Evolutionary conservation across 2,329 filamentous ascomycete species (phyloP).

Genomic region (Tolypocladium cylindrosporum): DNA sequence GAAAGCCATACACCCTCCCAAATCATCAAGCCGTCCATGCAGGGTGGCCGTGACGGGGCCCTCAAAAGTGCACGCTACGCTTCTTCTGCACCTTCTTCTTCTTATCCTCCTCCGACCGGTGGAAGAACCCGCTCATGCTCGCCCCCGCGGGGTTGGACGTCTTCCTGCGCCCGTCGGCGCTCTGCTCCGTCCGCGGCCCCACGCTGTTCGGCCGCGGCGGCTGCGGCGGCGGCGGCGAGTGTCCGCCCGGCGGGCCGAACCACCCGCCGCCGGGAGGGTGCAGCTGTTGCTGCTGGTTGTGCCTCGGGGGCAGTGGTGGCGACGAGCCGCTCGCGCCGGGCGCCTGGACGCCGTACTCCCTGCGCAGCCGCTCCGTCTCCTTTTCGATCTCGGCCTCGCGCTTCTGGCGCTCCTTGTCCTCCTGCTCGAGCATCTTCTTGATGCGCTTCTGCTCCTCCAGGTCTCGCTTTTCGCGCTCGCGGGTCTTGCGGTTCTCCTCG

Average conservation of each 20-base stretch:
- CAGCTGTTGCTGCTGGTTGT: not conserved
- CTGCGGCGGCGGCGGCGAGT: constrained; percentile 14
- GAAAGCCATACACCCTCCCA: not conserved
- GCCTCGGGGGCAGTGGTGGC: constrained; percentile 24
- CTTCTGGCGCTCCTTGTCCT: constrained; percentile 47
- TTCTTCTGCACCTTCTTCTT: constrained; percentile 36
- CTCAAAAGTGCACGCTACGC: constrained; percentile 34
- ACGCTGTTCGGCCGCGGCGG: constrained; percentile 39
- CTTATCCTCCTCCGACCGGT: constrained; percentile 24
- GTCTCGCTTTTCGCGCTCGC: constrained; percentile 47
- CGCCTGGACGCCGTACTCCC: constrained; percentile 52
- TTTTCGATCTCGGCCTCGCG: constrained; percentile 54
- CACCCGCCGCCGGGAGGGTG: constrained; percentile 7
- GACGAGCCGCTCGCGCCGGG: constrained; percentile 23
- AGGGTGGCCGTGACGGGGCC: not conserved
- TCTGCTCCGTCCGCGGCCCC: constrained; percentile 23
- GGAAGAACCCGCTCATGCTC: constrained; percentile 35
- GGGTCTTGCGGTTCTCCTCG: constrained; percentile 39
- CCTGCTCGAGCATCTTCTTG: constrained; percentile 55
- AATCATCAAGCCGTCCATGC: not conserved
- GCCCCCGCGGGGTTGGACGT: constrained; percentile 25
- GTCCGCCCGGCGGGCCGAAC: constrained; percentile 9
- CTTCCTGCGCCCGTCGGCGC: constrained; percentile 8
- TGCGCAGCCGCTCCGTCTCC: constrained; percentile 74
- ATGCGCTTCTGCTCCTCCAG: constrained; percentile 43